A percentile compares a stretch with the other conserved stretches of the same genome.
These are phyloP conservation scores for Fagus crenata DNA, from an alignment of 306 rosid genomes.

Conservation along the genomic window DNA sequence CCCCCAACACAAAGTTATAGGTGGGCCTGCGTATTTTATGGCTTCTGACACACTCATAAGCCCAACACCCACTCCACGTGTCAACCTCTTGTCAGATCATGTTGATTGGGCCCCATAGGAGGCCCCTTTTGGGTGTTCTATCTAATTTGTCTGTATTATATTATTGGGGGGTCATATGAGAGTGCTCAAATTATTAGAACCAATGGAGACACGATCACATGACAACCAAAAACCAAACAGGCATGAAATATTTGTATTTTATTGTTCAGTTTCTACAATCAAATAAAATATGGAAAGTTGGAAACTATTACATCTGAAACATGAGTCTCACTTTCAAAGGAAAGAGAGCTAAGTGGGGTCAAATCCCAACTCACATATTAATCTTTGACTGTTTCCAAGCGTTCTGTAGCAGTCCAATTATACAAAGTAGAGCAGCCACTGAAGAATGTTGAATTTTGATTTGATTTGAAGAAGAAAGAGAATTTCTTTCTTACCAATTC, in stretches of 20 bases:
- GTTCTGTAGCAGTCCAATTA: neutral
- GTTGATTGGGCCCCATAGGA: conserved; percentile 23
- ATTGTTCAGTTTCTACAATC: conserved; percentile 29
- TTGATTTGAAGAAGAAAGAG: conserved; percentile 33
- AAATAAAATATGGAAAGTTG: neutral
- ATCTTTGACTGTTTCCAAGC: conserved; percentile 17
- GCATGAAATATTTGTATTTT: conserved; percentile 11
- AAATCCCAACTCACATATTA: neutral
- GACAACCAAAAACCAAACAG: conserved; percentile 29
- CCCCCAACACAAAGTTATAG: conserved; percentile 20
- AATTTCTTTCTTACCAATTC: conserved; percentile 32
- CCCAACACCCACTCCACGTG: conserved; percentile 21
- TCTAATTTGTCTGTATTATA: conserved; percentile 28
- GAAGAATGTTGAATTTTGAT: conserved; percentile 42
- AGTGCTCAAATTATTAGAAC: conserved; percentile 29
- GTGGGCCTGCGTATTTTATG: conserved; percentile 15
- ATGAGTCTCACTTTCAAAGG: conserved; percentile 14
- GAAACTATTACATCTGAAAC: conserved; percentile 14
- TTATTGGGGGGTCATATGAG: conserved; percentile 22
- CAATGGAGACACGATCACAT: conserved; percentile 34
- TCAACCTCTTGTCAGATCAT: conserved; percentile 37
- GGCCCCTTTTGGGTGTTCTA: conserved; percentile 23
- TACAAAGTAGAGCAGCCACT: conserved; percentile 27
- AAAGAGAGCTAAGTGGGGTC: conserved; percentile 4
- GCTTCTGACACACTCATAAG: conserved; percentile 27